Evolutionary conservation across 2,329 filamentous ascomycete genomes (phyloP), one percentile per base, ranked within the genome.

Genomic region (Ceratocystis cubensis): DNA sequence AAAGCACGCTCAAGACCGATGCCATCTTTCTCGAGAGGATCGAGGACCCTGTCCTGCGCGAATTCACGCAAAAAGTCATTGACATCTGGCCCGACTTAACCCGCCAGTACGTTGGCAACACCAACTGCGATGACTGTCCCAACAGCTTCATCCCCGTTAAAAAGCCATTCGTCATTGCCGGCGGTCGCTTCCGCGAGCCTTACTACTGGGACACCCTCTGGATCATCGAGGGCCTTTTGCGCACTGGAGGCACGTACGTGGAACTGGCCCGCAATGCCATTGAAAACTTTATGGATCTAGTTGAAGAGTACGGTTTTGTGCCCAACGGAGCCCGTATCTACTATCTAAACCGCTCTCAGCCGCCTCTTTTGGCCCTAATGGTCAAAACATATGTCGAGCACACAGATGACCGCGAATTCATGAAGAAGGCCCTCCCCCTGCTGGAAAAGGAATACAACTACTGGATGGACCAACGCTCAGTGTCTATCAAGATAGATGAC

Each of bases 171-270:
- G 84, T 88, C n/a, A 81, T 88, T 17, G 85, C 85, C 2, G 85
- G 85, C 13, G 85, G 86, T n/a, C 83, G 86, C 37, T 88, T 88
- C 77, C 79, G 85, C 44, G 86, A 88, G 74, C 80, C 84, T 1
- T 88, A 88, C 72, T 88, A 88, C 73, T 88, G 85, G 85, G 85
- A 88, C 73, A 85, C 83, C 41, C 88, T 82, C 75, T 87, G 84
- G 84, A 86, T 88, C 62, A 71, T 88, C 61, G 82, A 86, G 74
- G 86, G 86, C 28, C 77, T 88, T 28, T 74, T 88, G 44, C 80
- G 85, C 61, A 88, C 84, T 0, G 80, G 83, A 17, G 86, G 85
- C 46, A 80, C 80, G 57, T 88, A 87, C 69, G 81, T 81, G 5
- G 74, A 82, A 44, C 86, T 88, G 68, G 82, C 85, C 3, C 80